Evolutionary conservation across 2,329 filamentous ascomycete species (phyloP).

Genomic region (Penicillium sp.): DNA sequence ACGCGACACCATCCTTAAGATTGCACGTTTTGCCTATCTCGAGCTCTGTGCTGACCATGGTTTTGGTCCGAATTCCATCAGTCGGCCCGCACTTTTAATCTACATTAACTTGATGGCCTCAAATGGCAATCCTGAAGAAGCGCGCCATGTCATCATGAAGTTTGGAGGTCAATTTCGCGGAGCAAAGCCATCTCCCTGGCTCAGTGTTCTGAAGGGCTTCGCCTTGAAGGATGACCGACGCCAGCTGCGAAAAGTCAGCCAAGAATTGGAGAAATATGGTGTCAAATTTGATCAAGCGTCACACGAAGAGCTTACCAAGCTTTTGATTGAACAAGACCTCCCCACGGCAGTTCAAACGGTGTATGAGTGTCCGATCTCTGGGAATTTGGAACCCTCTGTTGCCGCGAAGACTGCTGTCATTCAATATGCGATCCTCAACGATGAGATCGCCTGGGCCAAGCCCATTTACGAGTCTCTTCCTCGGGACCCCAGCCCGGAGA

Average conservation of each 20-base stretch:
- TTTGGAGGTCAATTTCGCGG: conserved; percentile 39
- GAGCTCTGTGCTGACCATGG: conserved; percentile 41
- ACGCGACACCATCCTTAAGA: conserved; percentile 38
- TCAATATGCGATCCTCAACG: conserved; percentile 60
- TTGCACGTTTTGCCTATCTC: conserved; percentile 41
- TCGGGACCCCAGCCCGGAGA: conserved; percentile 51
- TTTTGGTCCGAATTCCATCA: conserved; percentile 42
- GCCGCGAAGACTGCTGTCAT: conserved; percentile 58
- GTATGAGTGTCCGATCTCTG: conserved; percentile 59
- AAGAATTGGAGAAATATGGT: conserved; percentile 54
- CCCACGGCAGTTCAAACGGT: conserved; percentile 65
- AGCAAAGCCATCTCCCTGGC: conserved; percentile 43
- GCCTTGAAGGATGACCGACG: conserved; percentile 59
- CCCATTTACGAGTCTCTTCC: conserved; percentile 55
- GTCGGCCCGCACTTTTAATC: conserved; percentile 41
- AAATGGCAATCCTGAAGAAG: conserved; percentile 58
- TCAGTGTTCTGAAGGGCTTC: conserved; percentile 60
- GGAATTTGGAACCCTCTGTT: conserved; percentile 43
- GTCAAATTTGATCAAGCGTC: conserved; percentile 46
- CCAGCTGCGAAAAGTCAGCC: conserved; percentile 57
- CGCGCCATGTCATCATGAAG: conserved; percentile 47
- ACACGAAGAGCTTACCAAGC: conserved; percentile 57
- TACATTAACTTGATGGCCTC: conserved; percentile 54
- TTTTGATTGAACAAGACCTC: conserved; percentile 61
- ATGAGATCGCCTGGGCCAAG: conserved; percentile 63